A percentile compares a stretch with the other conserved stretches of the same genome.
Evolutionary conservation across 2,329 filamentous ascomycete species (phyloP).

Genomic region (Chaetomiaceae sp.): DNA sequence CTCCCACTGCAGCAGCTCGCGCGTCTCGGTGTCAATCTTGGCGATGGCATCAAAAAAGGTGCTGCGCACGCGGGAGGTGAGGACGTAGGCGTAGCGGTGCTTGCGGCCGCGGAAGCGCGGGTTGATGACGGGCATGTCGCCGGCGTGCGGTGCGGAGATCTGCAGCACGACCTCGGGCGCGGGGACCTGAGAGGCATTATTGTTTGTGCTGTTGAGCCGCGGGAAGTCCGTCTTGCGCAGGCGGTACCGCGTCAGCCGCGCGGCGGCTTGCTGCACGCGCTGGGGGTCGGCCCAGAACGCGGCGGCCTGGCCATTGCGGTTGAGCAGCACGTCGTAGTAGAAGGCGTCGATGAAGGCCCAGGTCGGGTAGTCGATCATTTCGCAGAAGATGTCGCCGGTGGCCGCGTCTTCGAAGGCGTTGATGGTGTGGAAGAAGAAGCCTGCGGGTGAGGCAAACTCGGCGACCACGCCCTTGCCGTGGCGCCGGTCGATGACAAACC

Average conservation of each 20-base stretch:
- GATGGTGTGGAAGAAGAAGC: constrained; percentile 74
- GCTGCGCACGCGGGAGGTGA: constrained; percentile 47
- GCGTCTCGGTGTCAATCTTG: constrained; percentile 35
- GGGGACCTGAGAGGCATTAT: neutral
- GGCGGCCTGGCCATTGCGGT: constrained; percentile 41
- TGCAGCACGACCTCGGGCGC: constrained; percentile 27
- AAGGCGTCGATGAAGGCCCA: constrained; percentile 59
- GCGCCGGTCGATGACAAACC: constrained; percentile 68
- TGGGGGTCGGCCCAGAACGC: constrained; percentile 39
- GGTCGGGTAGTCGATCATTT: constrained; percentile 58
- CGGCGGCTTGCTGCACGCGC: neutral
- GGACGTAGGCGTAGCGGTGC: constrained; percentile 37
- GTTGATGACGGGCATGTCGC: constrained; percentile 6
- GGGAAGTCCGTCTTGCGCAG: constrained; percentile 33
- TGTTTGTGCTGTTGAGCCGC: neutral
- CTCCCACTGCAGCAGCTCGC: constrained; percentile 33
- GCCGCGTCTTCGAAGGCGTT: constrained; percentile 70
- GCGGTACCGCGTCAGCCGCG: constrained; percentile 38
- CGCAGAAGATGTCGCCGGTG: constrained; percentile 43
- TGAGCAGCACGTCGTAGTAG: constrained; percentile 63
- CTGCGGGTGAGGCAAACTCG: constrained; percentile 59
- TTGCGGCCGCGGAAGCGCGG: neutral
- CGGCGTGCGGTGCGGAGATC: constrained; percentile 41
- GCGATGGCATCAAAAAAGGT: constrained; percentile 56
- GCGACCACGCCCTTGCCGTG: constrained; percentile 59